These are phyloP conservation scores for Trichoderma harzianum DNA, from an alignment of 2,329 filamentous ascomycete species.

Conservation along the genomic window DNA sequence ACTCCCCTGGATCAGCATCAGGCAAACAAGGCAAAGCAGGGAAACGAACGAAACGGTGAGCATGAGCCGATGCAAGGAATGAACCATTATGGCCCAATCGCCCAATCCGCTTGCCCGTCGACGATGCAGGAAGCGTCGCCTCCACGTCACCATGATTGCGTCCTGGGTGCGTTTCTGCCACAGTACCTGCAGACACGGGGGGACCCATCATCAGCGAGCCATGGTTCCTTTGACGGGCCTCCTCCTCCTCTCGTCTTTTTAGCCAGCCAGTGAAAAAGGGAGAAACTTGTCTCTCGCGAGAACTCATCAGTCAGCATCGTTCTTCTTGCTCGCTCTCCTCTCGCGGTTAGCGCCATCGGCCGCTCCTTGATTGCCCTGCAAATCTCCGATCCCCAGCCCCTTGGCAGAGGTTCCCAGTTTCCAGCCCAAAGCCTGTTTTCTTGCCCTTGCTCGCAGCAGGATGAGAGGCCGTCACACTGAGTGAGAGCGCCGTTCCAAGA, in stretches of 20 bases:
- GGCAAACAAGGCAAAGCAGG: neutral
- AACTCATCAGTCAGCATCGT: neutral
- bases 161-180: neutral
- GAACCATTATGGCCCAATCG: neutral
- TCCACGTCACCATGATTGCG: slow-evolving; percentile 12
- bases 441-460: neutral
- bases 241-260: neutral
- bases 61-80: neutral
- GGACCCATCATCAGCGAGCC: neutral
- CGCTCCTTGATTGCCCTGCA: slow-evolving; percentile 23
- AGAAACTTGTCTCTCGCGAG: neutral
- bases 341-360: slow-evolving; percentile 21
- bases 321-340: neutral
- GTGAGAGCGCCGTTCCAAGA: slow-evolving; percentile 9
- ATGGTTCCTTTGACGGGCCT: neutral
- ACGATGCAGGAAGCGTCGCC: neutral
- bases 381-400: slow-evolving; percentile 22
- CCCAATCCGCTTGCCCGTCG: neutral
- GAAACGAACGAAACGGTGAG: neutral
- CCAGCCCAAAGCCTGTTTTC: slow-evolving; percentile 9
- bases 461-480: neutral
- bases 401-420: neutral
- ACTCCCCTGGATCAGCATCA: neutral
- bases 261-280: neutral
- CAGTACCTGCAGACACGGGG: slow-evolving; percentile 3